Conservation (phyloP, 345 rosid species). For the Aquilaria sinensis region DNA sequence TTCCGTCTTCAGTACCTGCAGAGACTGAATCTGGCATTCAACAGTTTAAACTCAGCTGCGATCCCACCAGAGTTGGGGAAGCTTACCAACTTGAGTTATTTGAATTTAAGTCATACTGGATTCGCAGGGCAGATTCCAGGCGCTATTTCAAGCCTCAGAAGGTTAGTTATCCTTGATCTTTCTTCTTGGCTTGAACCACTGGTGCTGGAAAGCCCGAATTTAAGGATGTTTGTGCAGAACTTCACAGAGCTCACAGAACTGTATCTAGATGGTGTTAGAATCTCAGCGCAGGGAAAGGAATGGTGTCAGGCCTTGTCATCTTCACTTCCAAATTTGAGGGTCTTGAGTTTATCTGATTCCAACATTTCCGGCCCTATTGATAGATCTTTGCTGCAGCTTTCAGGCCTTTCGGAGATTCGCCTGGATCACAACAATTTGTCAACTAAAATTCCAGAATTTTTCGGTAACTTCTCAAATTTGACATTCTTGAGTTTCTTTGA, state of each 20-base stretch:
- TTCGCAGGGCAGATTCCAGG: too few species aligned
- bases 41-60: too few species aligned
- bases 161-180: constrained; percentile 38
- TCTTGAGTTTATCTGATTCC: constrained; percentile 35
- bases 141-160: constrained; percentile 26
- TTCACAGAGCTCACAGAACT: constrained; percentile 19
- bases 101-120: too few species aligned
- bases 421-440: constrained; percentile 14
- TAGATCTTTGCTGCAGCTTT: constrained; percentile 18
- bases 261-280: constrained; percentile 26
- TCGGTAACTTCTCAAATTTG: constrained; percentile 15
- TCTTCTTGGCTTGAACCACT: constrained; percentile 7
- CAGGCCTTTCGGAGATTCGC: constrained; percentile 19
- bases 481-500: constrained; percentile 1
- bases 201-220: constrained; percentile 28
- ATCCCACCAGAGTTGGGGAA: too few species aligned
- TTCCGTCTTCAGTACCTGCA: too few species aligned
- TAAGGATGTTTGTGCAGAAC: constrained; percentile 16
- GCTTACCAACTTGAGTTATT: too few species aligned
- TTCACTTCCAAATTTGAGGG: constrained; percentile 22
- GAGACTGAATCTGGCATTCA: too few species aligned
- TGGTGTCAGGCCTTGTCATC: constrained; percentile 30
- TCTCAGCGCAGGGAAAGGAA: constrained; percentile 20
- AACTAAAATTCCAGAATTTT: constrained; percentile 22
- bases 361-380: constrained; percentile 24